Base-by-base conservation (phyloP, 306 rosid genomes). In the Quercus gilva region DNA sequence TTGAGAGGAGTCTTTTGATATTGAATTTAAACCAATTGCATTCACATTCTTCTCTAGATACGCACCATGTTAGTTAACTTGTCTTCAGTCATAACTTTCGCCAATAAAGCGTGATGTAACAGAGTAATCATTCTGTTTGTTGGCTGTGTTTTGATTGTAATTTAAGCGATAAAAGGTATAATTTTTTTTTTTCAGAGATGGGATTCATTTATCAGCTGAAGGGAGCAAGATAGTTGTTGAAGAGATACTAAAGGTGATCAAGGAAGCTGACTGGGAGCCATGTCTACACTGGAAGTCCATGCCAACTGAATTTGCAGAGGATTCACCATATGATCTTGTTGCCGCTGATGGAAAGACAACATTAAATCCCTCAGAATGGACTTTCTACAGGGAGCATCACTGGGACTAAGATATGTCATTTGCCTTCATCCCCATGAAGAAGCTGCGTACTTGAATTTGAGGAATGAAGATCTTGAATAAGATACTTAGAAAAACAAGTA, bases 261-360 rank as follows among this genome's bases (percentile, higher is more conserved):
- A 90, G 85, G 92, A 85, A 78, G 93, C 97, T 9, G 91, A 93
- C 21, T 96, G 97, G 99, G 82, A 93, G 84, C 98, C 98, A 65
- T 76, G 92, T 77, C 86, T 93, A 3, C 98, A 91, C 79, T 96
- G 99, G 99, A 90, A 89, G 76, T 84, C 94, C 20, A 65, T 96
- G 77, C 87, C 92, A 1, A 88, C 97, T 18, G 98, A 96, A 79
- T 96, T 91, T 81, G 52, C 91, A 7, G 94, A 96, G 79, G 94
- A 96, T 77, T 96, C 98, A 0, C 83, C 90, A 1, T 93, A 82
- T 79, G 96, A 96, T 87, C 96, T 96, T 59, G 94, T 91, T 84
- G 87, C 97, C 25, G 97, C 97, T 29, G 92, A 91, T 84, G 99
- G 96, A 20, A 75, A 83, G 74, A 77, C 81, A 29, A 96, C 99